Evolutionary conservation across 345 rosid genomes (phyloP).

Genomic region (Mercurialis annua): DNA sequence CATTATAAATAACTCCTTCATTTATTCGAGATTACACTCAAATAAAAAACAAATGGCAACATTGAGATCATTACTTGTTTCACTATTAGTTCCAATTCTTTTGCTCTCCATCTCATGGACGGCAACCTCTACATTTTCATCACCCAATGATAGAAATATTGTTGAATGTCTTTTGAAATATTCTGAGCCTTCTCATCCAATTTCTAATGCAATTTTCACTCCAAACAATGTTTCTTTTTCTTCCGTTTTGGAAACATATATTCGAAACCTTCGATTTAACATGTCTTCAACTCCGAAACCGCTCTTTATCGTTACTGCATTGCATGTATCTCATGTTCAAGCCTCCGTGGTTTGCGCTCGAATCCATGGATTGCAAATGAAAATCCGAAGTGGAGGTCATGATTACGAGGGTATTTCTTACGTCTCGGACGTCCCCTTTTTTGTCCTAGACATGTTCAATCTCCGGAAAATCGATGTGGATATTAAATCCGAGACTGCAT

Average conservation of each 20-base stretch:
- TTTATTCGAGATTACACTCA: not conserved
- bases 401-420: conserved; percentile 24
- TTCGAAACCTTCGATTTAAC: conserved; percentile 19
- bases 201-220: conserved; percentile 12
- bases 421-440: conserved; percentile 8
- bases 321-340: conserved; percentile 15
- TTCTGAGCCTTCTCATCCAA: conserved; percentile 1
- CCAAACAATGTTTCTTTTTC: conserved; percentile 11
- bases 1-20: not conserved
- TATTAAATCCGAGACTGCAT: not conserved
- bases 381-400: conserved; percentile 20
- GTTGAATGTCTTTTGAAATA: conserved; percentile 2
- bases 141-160: not conserved
- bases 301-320: conserved; percentile 11
- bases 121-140: not conserved
- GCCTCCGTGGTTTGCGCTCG: conserved; percentile 8
- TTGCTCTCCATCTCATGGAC: not conserved
- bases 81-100: not conserved
- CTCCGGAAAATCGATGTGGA: conserved; percentile 11
- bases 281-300: conserved; percentile 17
- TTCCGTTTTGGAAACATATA: conserved; percentile 10
- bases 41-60: not conserved
- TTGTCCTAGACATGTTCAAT: conserved; percentile 20
- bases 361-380: conserved; percentile 9
- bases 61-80: not conserved